These are phyloP conservation scores for Cercophora newfieldiana DNA, from an alignment of 495 filamentous ascomycete genomes.

Conservation along the genomic window DNA sequence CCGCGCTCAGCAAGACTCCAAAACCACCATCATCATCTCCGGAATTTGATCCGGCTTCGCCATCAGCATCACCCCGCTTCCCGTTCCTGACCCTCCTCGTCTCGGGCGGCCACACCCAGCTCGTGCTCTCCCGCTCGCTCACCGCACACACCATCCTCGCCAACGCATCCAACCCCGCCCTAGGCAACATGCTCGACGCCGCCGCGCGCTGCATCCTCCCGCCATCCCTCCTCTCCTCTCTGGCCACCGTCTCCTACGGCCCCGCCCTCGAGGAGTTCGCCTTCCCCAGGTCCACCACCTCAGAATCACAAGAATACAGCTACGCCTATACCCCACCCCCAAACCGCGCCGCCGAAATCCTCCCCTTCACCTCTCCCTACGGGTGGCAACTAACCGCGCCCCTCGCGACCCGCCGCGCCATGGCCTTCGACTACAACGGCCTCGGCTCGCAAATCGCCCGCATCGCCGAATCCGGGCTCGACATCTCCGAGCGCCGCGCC, in stretches of 20 bases:
- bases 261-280: conserved; percentile 73
- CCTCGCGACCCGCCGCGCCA: conserved; percentile 23
- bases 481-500: conserved; percentile 57
- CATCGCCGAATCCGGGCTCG: conserved; percentile 32
- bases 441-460: conserved; percentile 33
- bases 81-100: conserved; percentile 90
- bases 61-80: conserved; percentile 50
- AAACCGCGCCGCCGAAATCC: conserved; percentile 55
- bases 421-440: conserved; percentile 44
- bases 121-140: conserved; percentile 68
- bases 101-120: conserved; percentile 88
- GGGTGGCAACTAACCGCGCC: conserved; percentile 41
- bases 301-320: conserved; percentile 29
- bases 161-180: conserved; percentile 67
- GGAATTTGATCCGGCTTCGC: background rate
- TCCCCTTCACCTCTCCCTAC: conserved; percentile 21
- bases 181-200: conserved; percentile 88
- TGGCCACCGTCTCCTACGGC: conserved; percentile 71
- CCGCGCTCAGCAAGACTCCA: conserved; percentile 48
- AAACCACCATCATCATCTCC: background rate
- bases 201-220: conserved; percentile 74
- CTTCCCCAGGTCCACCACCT: conserved; percentile 53
- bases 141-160: conserved; percentile 70
- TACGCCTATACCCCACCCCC: conserved; percentile 59
- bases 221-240: conserved; percentile 38